A percentile compares a stretch with the other conserved stretches of the same genome.
Evolutionary conservation across 176 grass and related monocot species (phyloP).

Genomic region (Carex scoparia): DNA sequence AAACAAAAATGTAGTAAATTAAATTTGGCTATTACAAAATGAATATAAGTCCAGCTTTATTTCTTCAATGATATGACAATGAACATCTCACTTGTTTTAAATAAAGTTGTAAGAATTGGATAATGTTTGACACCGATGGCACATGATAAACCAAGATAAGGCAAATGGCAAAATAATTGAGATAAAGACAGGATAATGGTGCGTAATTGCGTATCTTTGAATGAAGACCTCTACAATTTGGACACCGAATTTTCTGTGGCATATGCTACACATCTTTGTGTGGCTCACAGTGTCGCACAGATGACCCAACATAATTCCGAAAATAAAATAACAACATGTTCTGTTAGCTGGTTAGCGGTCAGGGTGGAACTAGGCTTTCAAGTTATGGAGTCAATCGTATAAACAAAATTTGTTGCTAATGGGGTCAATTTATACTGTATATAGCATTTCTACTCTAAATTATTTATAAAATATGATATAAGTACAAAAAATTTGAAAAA

Average conservation of each 20-base stretch:
- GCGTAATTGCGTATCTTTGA: neutral
- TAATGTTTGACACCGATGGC: neutral
- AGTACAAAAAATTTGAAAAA: too few relatives aligned
- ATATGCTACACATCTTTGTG: neutral
- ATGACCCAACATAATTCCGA: neutral
- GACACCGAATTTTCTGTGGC: neutral
- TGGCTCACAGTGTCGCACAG: neutral
- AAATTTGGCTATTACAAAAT: neutral
- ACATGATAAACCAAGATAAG: neutral
- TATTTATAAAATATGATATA: too few relatives aligned
- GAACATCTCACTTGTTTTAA: neutral
- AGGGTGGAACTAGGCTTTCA: too few relatives aligned
- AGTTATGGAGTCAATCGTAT: too few relatives aligned
- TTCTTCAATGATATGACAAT: neutral
- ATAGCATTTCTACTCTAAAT: too few relatives aligned
- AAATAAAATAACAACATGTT: too few relatives aligned
- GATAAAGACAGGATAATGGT: neutral
- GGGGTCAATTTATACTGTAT: too few relatives aligned
- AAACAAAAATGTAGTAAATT: neutral
- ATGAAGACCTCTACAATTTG: neutral
- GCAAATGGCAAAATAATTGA: neutral
- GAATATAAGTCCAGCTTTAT: neutral
- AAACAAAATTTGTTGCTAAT: too few relatives aligned
- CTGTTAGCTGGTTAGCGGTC: too few relatives aligned
- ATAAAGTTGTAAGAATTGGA: neutral